A percentile compares a stretch with the other conserved stretches of the same genome.
Conservation (phyloP, 2,329 filamentous ascomycete species). For the Neophaeococcomyces mojaviensis region DNA sequence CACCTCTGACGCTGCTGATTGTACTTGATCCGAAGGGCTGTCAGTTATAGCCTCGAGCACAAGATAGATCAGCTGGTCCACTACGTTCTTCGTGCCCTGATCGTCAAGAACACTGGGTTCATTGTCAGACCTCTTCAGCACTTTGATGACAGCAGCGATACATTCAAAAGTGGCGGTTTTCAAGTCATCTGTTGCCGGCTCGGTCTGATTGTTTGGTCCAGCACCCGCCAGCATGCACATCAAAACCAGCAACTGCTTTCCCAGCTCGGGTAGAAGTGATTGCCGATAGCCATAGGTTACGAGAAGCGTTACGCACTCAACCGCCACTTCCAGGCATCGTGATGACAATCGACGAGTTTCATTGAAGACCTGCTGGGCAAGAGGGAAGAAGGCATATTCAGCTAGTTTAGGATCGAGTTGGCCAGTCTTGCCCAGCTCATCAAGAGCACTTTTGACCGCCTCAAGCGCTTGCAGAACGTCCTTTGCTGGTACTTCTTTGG, state of each 20-base stretch:
- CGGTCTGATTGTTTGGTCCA: slow-evolving; percentile 47
- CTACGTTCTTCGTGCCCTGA: slow-evolving; percentile 59
- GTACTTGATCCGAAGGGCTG: slow-evolving; percentile 58
- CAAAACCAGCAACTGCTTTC: slow-evolving; percentile 77
- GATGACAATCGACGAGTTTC: slow-evolving; percentile 65
- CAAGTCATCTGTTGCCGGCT: slow-evolving; percentile 60
- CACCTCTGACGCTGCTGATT: slow-evolving; percentile 60
- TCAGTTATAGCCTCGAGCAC: slow-evolving; percentile 66
- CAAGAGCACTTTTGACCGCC: slow-evolving; percentile 33
- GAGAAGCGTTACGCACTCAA: slow-evolving; percentile 67
- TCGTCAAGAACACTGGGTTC: slow-evolving; percentile 39
- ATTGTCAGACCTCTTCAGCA: slow-evolving; percentile 46
- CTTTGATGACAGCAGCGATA: slow-evolving; percentile 52
- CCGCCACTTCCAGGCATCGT: slow-evolving; percentile 61
- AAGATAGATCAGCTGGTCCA: slow-evolving; percentile 76
- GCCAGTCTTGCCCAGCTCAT: slow-evolving; percentile 33
- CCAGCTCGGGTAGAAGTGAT: slow-evolving; percentile 62
- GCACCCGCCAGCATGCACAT: slow-evolving; percentile 75
- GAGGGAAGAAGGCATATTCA: slow-evolving; percentile 90
- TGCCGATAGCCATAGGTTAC: slow-evolving; percentile 72
- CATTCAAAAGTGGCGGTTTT: slow-evolving; percentile 63
- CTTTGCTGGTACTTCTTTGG: slow-evolving; percentile 36
- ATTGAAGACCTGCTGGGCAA: slow-evolving; percentile 72
- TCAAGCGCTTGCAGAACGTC: slow-evolving; percentile 44
- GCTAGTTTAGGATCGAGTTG: slow-evolving; percentile 71